These are phyloP conservation scores for Apiotrichum porosum DNA, from an alignment of 1,284 basidiomycete genomes.

Conservation along the genomic window DNA sequence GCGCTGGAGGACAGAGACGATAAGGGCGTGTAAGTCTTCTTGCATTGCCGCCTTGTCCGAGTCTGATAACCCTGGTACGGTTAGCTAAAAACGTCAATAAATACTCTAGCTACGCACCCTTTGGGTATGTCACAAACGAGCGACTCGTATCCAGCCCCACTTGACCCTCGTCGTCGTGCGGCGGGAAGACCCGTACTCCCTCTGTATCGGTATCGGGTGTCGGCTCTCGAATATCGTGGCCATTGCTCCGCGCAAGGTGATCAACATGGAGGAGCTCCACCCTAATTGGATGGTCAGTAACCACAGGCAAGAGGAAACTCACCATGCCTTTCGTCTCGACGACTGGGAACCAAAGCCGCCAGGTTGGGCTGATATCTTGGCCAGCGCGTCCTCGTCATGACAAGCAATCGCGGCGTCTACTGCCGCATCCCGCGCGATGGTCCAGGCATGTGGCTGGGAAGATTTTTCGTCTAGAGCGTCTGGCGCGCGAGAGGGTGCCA, in stretches of 20 bases:
- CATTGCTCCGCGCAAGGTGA: neutral
- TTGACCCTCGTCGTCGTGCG: constrained; percentile 75
- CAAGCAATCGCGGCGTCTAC: constrained; percentile 31
- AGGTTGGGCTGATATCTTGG: constrained; percentile 35
- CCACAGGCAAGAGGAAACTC: constrained; percentile 4
- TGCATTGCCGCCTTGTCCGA: constrained; percentile 56
- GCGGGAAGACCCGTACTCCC: constrained; percentile 12
- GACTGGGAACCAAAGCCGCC: constrained; percentile 43
- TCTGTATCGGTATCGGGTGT: constrained; percentile 4
- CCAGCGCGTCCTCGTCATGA: constrained; percentile 28
- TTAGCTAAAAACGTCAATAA: too few species aligned
- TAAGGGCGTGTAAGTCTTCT: constrained; percentile 64
- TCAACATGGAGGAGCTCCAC: constrained; percentile 23
- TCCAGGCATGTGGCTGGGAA: too few species aligned
- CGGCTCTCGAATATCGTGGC: neutral
- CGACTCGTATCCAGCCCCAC: constrained; percentile 79
- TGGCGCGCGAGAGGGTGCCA: too few species aligned
- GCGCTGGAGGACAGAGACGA: constrained; percentile 67
- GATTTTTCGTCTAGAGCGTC: too few species aligned
- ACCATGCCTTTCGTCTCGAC: constrained; percentile 41
- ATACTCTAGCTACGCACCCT: too few species aligned
- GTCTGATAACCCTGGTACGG: too few species aligned
- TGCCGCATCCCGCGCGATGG: constrained; percentile 24
- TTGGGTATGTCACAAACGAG: constrained; percentile 82
- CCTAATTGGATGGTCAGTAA: constrained; percentile 20